Conservation (phyloP, 2,329 filamentous ascomycete genomes). For the Talaromyces albobiverticillius region DNA sequence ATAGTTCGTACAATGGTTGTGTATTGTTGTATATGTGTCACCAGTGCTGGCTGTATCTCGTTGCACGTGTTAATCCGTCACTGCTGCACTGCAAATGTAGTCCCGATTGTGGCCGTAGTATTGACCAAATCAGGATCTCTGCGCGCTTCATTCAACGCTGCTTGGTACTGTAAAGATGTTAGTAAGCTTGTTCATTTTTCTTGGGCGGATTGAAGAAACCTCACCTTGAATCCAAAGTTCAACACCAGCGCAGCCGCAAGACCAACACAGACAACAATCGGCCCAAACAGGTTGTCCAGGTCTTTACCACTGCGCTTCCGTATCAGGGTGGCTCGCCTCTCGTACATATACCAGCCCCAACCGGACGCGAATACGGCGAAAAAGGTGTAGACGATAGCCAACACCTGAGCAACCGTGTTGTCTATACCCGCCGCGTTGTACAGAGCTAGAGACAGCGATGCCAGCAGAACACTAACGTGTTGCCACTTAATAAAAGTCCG, state of each 20-base stretch:
- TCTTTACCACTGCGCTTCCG: slow-evolving; percentile 82
- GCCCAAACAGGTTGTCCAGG: slow-evolving; percentile 85
- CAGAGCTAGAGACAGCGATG: slow-evolving; percentile 75
- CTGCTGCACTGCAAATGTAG: neutral
- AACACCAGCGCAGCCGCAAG: slow-evolving; percentile 74
- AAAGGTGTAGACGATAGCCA: slow-evolving; percentile 78
- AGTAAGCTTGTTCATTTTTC: neutral
- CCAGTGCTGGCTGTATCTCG: too few species aligned
- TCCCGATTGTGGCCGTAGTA: neutral
- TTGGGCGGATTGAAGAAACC: neutral
- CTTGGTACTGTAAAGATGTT: neutral
- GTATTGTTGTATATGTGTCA: too few species aligned
- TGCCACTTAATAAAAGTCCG: slow-evolving; percentile 99
- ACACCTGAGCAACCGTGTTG: slow-evolving; percentile 69
- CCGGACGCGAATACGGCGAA: slow-evolving; percentile 78
- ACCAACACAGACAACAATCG: slow-evolving; percentile 76
- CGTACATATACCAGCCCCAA: slow-evolving; percentile 87
- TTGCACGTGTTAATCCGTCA: neutral
- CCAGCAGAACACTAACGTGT: slow-evolving; percentile 85
- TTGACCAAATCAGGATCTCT: neutral
- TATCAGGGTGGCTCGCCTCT: slow-evolving; percentile 74
- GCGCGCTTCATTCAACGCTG: neutral
- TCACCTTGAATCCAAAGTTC: slow-evolving; percentile 80
- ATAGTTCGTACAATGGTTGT: too few species aligned
- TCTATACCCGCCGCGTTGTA: slow-evolving; percentile 80